A percentile compares a stretch with the other conserved stretches of the same genome.
These are phyloP conservation scores for Sordaria brevicollis DNA, from an alignment of 495 filamentous ascomycete species.

Conservation along the genomic window DNA sequence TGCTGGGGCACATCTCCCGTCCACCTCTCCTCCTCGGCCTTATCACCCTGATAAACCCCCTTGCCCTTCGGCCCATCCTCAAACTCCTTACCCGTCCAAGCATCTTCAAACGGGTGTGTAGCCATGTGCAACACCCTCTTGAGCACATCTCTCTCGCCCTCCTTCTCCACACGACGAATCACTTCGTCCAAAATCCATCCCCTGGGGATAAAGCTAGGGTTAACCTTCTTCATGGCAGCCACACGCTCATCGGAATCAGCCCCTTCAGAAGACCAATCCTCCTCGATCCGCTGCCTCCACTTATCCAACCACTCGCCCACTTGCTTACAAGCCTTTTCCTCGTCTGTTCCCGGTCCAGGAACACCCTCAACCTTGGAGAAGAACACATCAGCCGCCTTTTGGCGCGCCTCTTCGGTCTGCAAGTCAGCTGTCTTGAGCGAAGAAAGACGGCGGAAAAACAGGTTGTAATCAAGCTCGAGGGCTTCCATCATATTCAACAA, in stretches of 20 bases:
- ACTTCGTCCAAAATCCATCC: slow-evolving; percentile 91
- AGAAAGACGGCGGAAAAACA: slow-evolving; percentile 74
- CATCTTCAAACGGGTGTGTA: slow-evolving; percentile 71
- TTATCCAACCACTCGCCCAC: slow-evolving; percentile 65
- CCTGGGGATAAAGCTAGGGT: slow-evolving; percentile 83
- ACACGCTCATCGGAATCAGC: slow-evolving; percentile 52
- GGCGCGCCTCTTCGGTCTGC: slow-evolving; percentile 47
- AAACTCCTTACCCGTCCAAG: slow-evolving; percentile 46
- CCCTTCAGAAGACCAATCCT: slow-evolving; percentile 63
- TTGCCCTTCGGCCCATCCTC: slow-evolving; percentile 7
- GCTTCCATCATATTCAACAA: slow-evolving; percentile 73
- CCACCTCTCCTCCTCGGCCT: slow-evolving; percentile 69
- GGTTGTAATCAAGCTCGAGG: slow-evolving; percentile 79
- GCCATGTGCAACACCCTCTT: slow-evolving; percentile 67
- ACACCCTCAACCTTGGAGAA: slow-evolving; percentile 67
- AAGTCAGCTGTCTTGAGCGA: slow-evolving; percentile 45
- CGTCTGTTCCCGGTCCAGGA: slow-evolving; percentile 40
- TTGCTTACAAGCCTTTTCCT: slow-evolving; percentile 50
- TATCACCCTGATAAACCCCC: slow-evolving; percentile 38
- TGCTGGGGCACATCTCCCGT: slow-evolving; percentile 76
- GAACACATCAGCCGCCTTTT: slow-evolving; percentile 39
- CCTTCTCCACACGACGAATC: slow-evolving; percentile 76
- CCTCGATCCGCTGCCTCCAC: slow-evolving; percentile 56
- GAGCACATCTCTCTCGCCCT: slow-evolving; percentile 70
- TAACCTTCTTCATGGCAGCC: slow-evolving; percentile 66